A percentile compares a stretch with the other conserved stretches of the same genome.
These are phyloP conservation scores for Crithidia sp. DNA, from an alignment of 208 protist genomes.

Conservation along the genomic window DNA sequence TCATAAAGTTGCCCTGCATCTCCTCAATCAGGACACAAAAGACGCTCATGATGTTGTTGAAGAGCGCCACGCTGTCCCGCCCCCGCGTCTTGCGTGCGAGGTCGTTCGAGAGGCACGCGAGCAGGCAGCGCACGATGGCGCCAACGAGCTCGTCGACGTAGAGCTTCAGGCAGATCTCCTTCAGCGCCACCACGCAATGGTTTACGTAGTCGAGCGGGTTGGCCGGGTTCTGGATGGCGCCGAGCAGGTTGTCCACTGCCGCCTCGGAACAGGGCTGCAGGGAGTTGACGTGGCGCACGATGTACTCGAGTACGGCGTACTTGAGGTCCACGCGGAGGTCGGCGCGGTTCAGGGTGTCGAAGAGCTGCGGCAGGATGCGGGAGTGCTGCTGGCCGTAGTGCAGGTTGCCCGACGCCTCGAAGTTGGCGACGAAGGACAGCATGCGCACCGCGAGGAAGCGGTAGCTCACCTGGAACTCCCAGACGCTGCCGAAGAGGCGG, in stretches of 20 bases:
- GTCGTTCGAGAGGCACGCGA: slow-evolving; percentile 47
- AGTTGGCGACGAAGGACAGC: slow-evolving; percentile 66
- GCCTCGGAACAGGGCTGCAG: slow-evolving; percentile 67
- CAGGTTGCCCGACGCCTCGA: slow-evolving; percentile 50
- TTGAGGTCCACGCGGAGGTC: slow-evolving; percentile 60
- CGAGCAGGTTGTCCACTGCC: slow-evolving; percentile 69
- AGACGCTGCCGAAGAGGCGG: slow-evolving; percentile 68
- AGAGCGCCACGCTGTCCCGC: slow-evolving; percentile 38
- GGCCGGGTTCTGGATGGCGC: slow-evolving; percentile 44
- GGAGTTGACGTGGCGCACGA: slow-evolving; percentile 62
- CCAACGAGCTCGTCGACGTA: slow-evolving; percentile 81
- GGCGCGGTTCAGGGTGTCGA: slow-evolving; percentile 69
- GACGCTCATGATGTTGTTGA: slow-evolving; percentile 74
- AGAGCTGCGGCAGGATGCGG: slow-evolving; percentile 66
- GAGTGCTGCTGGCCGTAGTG: slow-evolving; percentile 49
- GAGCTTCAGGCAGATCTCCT: slow-evolving; percentile 67
- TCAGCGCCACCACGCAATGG: slow-evolving; percentile 59
- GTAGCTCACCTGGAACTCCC: slow-evolving; percentile 57
- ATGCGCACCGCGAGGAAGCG: slow-evolving; percentile 83
- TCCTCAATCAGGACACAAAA: slow-evolving; percentile 65
- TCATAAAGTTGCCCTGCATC: slow-evolving; percentile 81
- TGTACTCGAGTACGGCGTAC: slow-evolving; percentile 81
- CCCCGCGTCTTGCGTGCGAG: slow-evolving; percentile 31
- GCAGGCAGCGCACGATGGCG: slow-evolving; percentile 77
- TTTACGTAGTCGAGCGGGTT: slow-evolving; percentile 64